Base-by-base conservation (phyloP, 768 basidiomycete species). In the Suillus hirtellus region DNA sequence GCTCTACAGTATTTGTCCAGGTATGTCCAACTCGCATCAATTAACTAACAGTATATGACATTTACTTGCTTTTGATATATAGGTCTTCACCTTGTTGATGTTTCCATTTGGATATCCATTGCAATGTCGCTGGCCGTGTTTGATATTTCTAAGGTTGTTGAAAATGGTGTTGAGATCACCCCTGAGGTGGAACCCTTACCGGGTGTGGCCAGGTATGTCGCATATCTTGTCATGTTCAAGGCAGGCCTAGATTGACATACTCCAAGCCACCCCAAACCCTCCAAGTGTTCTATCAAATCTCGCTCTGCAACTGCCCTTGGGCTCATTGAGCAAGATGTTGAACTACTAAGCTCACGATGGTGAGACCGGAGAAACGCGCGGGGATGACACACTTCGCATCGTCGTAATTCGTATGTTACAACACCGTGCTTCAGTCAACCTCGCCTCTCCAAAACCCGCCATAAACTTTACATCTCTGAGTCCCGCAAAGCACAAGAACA, bases 401-500 rank as follows among this genome's bases (percentile, higher is more conserved):
- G 9, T 31, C 15, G 15, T 27, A 27, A 27, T 50, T 50, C 8
- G 7, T 49, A 24, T 17, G 4, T 17, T 27, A 27, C 4, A 54
- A 59, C 63, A 56, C 63, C 65, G 60, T 62, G 31, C 65, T 15
- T 70, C 72, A 8, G 60, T 52, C 50, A 63, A 56, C 9, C 46
- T 61, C 17, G 67, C 63, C 21, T 76, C 67, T 62, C 75, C 68
- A 47, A 64, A 63, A 12, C 79, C 78, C 34, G 70, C 78, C 12
- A 77, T 78, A 24, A 78, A 74, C 62, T 65, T 81, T 17, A 78
- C 80, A 5, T 77, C 78, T 10, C 79, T 81, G 2, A 79, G 74
- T 65, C 79, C 82, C 21, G 68, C 59, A 72, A 77, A 63, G 61
- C 67, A 50, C 76, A 71, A 66, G 40, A 61, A 42, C 56, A 4